Percentiles rank a stretch among this genome's conserved stretches.
Conservation (phyloP, 108 stramenopile species). For the Nannochloropsis gaditana region DNA sequence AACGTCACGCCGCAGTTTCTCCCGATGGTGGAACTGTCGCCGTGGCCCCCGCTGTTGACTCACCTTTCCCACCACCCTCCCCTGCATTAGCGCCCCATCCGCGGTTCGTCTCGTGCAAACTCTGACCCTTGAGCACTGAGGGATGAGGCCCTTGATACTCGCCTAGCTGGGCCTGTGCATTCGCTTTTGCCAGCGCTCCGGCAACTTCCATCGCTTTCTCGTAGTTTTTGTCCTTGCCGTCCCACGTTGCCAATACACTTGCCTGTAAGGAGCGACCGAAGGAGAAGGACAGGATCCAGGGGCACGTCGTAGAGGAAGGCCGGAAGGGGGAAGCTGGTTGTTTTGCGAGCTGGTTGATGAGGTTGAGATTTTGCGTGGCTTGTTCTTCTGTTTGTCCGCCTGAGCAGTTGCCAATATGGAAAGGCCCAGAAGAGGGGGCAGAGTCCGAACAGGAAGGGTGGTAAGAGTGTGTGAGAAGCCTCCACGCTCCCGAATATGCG, state of each 20-base stretch:
- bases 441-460: not conserved
- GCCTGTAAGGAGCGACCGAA: slow-evolving; percentile 52
- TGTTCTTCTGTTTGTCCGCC: slow-evolving; percentile 49
- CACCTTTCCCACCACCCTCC: no score
- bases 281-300: slow-evolving; percentile 53
- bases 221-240: slow-evolving; percentile 30
- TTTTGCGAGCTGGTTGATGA: slow-evolving; percentile 27
- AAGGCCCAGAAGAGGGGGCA: not conserved
- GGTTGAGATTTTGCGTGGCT: slow-evolving; percentile 47
- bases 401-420: not conserved
- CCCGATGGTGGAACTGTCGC: no score
- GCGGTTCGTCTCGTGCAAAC: slow-evolving; percentile 43
- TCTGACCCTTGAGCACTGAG: slow-evolving; percentile 26
- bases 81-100: slow-evolving; percentile 20
- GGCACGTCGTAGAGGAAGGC: slow-evolving; percentile 23
- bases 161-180: slow-evolving; percentile 42
- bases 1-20: no score
- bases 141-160: slow-evolving; percentile 43
- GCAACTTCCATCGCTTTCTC: slow-evolving; percentile 38
- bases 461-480: not conserved
- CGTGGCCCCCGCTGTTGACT: no score
- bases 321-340: not conserved
- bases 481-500: not conserved
- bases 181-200: slow-evolving; percentile 36
- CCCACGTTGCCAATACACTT: slow-evolving; percentile 44